These are phyloP conservation scores for Amphichorda felina DNA, from an alignment of 2,329 filamentous ascomycete species.

Conservation along the genomic window DNA sequence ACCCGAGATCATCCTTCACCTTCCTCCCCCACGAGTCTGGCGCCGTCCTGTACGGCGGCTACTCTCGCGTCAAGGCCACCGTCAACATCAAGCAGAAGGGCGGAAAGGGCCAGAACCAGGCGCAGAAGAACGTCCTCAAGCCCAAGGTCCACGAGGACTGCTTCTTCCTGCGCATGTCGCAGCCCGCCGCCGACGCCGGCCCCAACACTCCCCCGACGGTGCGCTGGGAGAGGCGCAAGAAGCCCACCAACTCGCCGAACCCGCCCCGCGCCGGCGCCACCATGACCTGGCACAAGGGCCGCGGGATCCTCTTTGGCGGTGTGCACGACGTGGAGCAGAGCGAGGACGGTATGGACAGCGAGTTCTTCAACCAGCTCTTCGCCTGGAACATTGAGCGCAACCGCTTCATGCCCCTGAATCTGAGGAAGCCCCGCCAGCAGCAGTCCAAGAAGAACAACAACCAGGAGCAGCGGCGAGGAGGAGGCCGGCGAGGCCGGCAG, in stretches of 20 bases:
- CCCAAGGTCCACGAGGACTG: slow-evolving; percentile 91
- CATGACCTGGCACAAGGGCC: slow-evolving; percentile 88
- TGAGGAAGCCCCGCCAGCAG: slow-evolving; percentile 62
- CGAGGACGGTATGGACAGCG: slow-evolving; percentile 91
- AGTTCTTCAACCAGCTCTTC: slow-evolving; percentile 88
- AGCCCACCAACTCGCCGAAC: slow-evolving; percentile 76
- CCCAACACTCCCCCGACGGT: slow-evolving; percentile 57
- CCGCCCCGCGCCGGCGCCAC: slow-evolving; percentile 79
- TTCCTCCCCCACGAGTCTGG: slow-evolving; percentile 83
- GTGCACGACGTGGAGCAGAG: slow-evolving; percentile 87
- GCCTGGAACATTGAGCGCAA: slow-evolving; percentile 96
- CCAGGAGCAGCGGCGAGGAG: slow-evolving; percentile 41
- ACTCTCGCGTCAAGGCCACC: slow-evolving; percentile 76
- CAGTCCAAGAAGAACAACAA: slow-evolving; percentile 36
- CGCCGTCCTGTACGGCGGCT: slow-evolving; percentile 84
- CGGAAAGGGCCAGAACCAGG: slow-evolving; percentile 46
- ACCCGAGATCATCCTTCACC: slow-evolving; percentile 83
- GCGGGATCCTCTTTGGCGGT: slow-evolving; percentile 87
- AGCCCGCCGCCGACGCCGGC: slow-evolving; percentile 55
- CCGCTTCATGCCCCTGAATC: slow-evolving; percentile 73
- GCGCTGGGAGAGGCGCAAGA: slow-evolving; percentile 88
- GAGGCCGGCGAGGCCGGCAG: slow-evolving; percentile 60
- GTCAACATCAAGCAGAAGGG: slow-evolving; percentile 46
- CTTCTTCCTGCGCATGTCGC: slow-evolving; percentile 77
- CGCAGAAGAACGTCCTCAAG: slow-evolving; percentile 63